phyloP scores from a whole-genome alignment of 441 rosid genomes.

The Bruguiera hainesii region DNA sequence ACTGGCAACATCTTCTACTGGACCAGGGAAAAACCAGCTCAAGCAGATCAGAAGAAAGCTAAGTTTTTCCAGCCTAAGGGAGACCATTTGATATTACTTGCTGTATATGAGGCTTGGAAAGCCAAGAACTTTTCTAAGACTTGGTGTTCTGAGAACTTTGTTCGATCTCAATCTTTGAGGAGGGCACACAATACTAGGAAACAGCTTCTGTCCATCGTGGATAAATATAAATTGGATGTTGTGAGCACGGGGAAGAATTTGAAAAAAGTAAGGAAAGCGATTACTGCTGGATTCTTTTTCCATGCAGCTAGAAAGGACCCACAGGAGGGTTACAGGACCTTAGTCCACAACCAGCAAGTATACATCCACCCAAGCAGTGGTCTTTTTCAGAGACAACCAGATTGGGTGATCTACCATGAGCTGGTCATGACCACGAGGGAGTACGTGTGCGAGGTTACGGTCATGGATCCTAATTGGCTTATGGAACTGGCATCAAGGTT shows the following conservation, averaged over 20 bases:
- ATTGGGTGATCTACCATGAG: conserved; percentile 92
- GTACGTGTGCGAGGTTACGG: neutral
- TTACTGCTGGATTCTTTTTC: conserved; percentile 88
- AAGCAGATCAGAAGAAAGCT: conserved; percentile 79
- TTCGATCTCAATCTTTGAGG: conserved; percentile 65
- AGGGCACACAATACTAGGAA: conserved; percentile 78
- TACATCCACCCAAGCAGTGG: conserved; percentile 94
- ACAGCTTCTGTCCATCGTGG: conserved; percentile 82
- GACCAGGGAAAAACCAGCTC: conserved; percentile 84
- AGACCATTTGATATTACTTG: conserved; percentile 72
- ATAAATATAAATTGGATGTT: conserved; percentile 76
- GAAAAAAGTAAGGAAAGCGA: conserved; percentile 81
- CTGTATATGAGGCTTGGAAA: conserved; percentile 84
- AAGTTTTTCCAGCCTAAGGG: conserved; percentile 81
- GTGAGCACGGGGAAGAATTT: conserved; percentile 84
- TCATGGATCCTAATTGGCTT: neutral
- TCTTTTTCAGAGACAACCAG: conserved; percentile 93
- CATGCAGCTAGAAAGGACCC: conserved; percentile 88
- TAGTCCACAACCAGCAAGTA: conserved; percentile 93
- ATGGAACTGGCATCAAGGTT: neutral
- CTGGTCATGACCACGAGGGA: conserved; percentile 62
- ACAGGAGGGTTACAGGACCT: conserved; percentile 85
- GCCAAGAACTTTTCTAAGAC: conserved; percentile 77
- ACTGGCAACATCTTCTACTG: conserved; percentile 75
- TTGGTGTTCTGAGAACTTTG: conserved; percentile 77